Evolutionary conservation across 108 stramenopile genomes (phyloP).

Genomic region (Discostella stelligeroides): DNA sequence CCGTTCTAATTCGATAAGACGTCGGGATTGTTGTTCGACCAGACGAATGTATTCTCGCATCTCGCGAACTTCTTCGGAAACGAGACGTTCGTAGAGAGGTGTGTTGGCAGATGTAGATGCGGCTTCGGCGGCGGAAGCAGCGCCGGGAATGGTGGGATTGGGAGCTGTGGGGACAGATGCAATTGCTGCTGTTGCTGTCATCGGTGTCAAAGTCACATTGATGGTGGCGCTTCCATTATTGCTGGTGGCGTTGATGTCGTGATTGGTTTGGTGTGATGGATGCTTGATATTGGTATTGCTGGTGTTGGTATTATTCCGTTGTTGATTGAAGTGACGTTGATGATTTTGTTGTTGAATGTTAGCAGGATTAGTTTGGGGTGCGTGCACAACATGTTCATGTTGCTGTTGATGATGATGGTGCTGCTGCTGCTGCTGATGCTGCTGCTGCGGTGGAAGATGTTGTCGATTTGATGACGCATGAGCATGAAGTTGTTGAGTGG

Average conservation of each 20-base stretch:
- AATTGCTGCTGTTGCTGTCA: constrained; percentile 13
- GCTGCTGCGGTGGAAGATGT: constrained; percentile 11
- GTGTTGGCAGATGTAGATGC: constrained; percentile 21
- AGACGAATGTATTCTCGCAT: constrained; percentile 54
- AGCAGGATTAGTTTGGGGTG: too few species aligned
- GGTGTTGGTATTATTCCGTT: constrained; percentile 15
- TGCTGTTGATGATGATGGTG: constrained; percentile 13
- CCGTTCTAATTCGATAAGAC: constrained; percentile 44
- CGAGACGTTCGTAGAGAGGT: constrained; percentile 59
- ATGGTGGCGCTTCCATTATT: constrained; percentile 8
- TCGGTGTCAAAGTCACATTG: constrained; percentile 8
- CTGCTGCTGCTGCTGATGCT: constrained; percentile 18
- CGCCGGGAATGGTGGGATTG: constrained; percentile 15
- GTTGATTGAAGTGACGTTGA: constrained; percentile 6
- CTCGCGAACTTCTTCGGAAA: constrained; percentile 57
- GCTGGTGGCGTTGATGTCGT: constrained; percentile 12
- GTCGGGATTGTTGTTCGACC: constrained; percentile 49
- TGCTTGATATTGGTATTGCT: constrained; percentile 11
- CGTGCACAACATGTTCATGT: not conserved
- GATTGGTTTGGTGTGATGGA: constrained; percentile 8
- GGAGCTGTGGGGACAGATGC: constrained; percentile 11
- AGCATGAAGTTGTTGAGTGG: not conserved
- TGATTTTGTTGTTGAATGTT: constrained; percentile 8
- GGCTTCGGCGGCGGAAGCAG: not conserved
- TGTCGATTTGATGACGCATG: constrained; percentile 2